Evolutionary conservation across 2,329 filamentous ascomycete genomes (phyloP).

Genomic region (Cercospora nicotianae): DNA sequence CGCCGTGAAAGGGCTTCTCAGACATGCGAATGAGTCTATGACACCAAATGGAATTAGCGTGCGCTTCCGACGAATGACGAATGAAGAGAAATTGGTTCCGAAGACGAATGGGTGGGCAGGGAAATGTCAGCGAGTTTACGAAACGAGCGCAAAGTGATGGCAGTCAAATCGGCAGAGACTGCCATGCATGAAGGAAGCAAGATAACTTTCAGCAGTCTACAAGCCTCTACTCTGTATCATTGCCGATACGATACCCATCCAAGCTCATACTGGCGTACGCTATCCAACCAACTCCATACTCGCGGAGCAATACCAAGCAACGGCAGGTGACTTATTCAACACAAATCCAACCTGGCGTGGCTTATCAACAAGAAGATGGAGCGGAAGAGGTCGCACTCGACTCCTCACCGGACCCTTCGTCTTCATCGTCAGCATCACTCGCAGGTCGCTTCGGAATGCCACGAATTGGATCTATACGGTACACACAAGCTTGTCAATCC

Average conservation of each 20-base stretch:
- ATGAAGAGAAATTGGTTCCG: background rate
- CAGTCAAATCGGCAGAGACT: background rate
- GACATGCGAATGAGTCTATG: background rate
- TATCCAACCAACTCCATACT: constrained; percentile 56
- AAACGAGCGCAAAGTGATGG: background rate
- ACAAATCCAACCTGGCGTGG: background rate
- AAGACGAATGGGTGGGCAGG: background rate
- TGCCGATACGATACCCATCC: constrained; percentile 45
- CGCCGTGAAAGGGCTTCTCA: background rate
- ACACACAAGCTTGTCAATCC: too few relatives aligned
- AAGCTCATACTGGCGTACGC: constrained; percentile 33
- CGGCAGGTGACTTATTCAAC: too few relatives aligned
- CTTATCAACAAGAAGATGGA: background rate
- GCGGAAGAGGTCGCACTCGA: background rate
- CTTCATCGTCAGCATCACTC: constrained; percentile 27
- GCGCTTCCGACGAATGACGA: background rate
- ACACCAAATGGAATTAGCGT: too few relatives aligned
- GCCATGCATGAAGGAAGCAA: background rate
- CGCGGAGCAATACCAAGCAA: constrained; percentile 22
- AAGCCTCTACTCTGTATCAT: background rate
- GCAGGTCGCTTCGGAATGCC: constrained; percentile 7
- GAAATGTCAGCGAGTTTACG: background rate
- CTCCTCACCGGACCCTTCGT: background rate
- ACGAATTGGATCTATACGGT: background rate
- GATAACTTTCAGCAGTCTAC: background rate